Percentiles rank a stretch among this genome's conserved stretches.
Conservation (phyloP, 1,284 basidiomycete genomes). For the Apiotrichum montevideense region DNA sequence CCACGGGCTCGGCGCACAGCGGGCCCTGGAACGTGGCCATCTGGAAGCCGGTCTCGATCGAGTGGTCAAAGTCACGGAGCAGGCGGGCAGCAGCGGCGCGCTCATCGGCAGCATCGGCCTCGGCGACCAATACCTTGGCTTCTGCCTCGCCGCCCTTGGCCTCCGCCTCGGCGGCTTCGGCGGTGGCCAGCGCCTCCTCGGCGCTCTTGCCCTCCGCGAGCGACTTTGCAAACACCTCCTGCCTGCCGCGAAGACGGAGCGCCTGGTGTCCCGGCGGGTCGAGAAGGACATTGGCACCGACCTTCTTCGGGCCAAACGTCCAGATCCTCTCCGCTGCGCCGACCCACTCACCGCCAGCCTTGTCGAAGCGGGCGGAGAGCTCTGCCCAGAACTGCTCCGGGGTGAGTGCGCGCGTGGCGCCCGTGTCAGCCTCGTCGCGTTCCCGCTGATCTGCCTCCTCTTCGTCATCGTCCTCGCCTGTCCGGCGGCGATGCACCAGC, state of each 20-base stretch:
- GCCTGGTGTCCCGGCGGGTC: slow-evolving; percentile 51
- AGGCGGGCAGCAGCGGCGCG: slow-evolving; percentile 31
- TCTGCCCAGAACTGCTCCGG: slow-evolving; percentile 75
- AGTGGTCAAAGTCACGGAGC: slow-evolving; percentile 64
- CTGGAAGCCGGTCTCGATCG: slow-evolving; percentile 91
- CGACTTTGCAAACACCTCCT: slow-evolving; percentile 37
- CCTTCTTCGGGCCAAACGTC: slow-evolving; percentile 84
- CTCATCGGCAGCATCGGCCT: slow-evolving; percentile 30
- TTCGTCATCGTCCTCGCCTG: slow-evolving; percentile 17
- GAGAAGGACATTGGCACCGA: slow-evolving; percentile 80
- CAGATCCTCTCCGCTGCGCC: slow-evolving; percentile 69
- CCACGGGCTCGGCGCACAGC: slow-evolving; percentile 88
- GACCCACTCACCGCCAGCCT: slow-evolving; percentile 74
- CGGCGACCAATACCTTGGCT: slow-evolving; percentile 1
- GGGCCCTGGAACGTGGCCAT: slow-evolving; percentile 90
- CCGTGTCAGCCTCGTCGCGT: slow-evolving; percentile 33
- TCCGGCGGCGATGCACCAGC: slow-evolving; percentile 35
- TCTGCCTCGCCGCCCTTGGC: slow-evolving; percentile 8
- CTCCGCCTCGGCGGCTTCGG: slow-evolving; percentile 27
- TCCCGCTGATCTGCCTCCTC: slow-evolving; percentile 26
- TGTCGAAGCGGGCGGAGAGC: slow-evolving; percentile 60
- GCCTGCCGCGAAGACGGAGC: slow-evolving; percentile 31
- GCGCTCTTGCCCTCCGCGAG: slow-evolving; percentile 38
- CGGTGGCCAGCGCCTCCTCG: slow-evolving; percentile 37
- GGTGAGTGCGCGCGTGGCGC: slow-evolving; percentile 53